Base-by-base conservation (phyloP, 306 rosid species). In the Cicer cuneatum region DNA sequence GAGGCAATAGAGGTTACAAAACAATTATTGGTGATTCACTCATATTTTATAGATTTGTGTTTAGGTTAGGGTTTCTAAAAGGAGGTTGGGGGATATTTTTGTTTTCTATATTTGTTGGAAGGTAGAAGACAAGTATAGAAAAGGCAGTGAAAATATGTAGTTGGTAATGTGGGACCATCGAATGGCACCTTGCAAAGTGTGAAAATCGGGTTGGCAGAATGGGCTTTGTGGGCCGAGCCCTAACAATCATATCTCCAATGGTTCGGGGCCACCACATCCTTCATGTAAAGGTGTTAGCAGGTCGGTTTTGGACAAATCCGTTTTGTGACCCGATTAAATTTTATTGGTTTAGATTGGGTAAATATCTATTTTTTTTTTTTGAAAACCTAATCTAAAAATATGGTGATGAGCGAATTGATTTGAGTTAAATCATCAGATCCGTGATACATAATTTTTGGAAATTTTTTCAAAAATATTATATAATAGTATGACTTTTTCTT, bases 181-280 rank as follows among this genome's bases (percentile, higher is more conserved):
- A 80, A 35, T 71, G 88, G 78, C 78, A 74, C 58, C 61, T 59
- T 0, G 37, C 42, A 72, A 37, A 56, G 77, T 76, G 79, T 40
- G 58, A 66, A 59, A 76, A 18, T 47, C 65, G 40, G 53, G 89
- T 79, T 81, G 90, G 92, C 80, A 21, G 88, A 68, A 91, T 87
- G 95, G 90, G 88, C 84, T 75, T 51, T 57, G 88, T 86, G 90
- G 87, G 54, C 82, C 82, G 24, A 62, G 72, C 87, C 77, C 81
- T 77, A 49, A 72, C 14, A 54, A 69, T 74, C 74, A 14, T 83
- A 67, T 78, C 69, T 76, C 76, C 71, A 12, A 71, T 69, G 84
- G 7, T 73, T 64, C 78, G 90, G 74, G 18, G 35, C 74, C 66
- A 46, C 60, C 38, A 24, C 33, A 2, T 24, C 33, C 4, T 4